Conservation (phyloP, 2,329 filamentous ascomycete species). For the Cladophialophora immunda region DNA sequence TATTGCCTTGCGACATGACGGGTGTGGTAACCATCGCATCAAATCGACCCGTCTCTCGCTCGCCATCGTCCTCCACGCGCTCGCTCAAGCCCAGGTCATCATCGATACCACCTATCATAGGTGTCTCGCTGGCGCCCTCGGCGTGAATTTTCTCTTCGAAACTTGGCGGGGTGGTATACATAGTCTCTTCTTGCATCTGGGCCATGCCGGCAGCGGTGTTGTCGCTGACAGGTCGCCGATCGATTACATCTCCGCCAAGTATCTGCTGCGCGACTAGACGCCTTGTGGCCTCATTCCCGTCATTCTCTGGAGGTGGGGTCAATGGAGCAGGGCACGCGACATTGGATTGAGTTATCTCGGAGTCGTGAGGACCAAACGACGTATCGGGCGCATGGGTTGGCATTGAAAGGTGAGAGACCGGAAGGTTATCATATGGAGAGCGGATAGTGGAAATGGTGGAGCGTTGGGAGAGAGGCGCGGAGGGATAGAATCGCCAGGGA, state of each 20-base stretch:
- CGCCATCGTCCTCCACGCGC: constrained; percentile 9
- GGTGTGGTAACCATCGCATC: neutral
- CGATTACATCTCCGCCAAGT: constrained; percentile 24
- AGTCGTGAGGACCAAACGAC: constrained; percentile 23
- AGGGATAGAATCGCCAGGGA: neutral
- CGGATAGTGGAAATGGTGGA: neutral
- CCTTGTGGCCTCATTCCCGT: constrained; percentile 25
- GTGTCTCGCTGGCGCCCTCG: constrained; percentile 4
- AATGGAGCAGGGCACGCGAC: constrained; percentile 36
- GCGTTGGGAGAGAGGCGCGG: neutral
- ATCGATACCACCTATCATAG: constrained; percentile 5
- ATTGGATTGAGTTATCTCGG: constrained; percentile 30
- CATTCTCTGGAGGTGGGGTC: constrained; percentile 34
- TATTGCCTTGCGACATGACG: neutral
- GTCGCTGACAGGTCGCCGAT: constrained; percentile 24
- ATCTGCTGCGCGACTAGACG: constrained; percentile 17
- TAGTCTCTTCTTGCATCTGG: constrained; percentile 38
- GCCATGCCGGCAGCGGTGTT: constrained; percentile 42
- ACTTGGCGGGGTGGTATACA: constrained; percentile 31
- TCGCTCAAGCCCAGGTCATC: constrained; percentile 17
- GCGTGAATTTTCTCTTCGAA: constrained; percentile 29
- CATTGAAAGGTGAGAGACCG: constrained; percentile 36
- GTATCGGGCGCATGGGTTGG: constrained; percentile 39
- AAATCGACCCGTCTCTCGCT: neutral
- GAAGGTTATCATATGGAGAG: constrained; percentile 38